Percentiles rank a stretch among this genome's conserved stretches.
These are phyloP conservation scores for Botrytis medusae DNA, from an alignment of 2,329 filamentous ascomycete species.

Conservation along the genomic window DNA sequence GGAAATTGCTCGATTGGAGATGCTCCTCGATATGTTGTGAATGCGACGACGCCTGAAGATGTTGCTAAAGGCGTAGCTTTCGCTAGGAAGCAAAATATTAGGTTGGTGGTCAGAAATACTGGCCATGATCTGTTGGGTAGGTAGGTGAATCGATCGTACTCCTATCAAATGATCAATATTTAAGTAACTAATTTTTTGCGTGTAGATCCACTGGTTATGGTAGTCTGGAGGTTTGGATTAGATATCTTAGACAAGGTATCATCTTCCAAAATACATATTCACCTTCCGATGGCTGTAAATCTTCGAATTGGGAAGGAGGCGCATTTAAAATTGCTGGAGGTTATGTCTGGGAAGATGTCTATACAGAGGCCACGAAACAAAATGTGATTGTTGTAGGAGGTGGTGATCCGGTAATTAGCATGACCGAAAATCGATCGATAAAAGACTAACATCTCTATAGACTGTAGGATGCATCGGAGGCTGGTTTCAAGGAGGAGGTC, in stretches of 20 bases:
- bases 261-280: conserved; percentile 31
- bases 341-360: conserved; percentile 41
- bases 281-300: conserved; percentile 31
- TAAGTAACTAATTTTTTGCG: not conserved
- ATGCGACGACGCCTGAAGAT: conserved; percentile 42
- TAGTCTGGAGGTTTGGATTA: conserved; percentile 47
- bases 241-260: conserved; percentile 44
- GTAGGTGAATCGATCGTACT: conserved; percentile 4
- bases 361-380: conserved; percentile 37
- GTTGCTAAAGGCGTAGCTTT: conserved; percentile 46
- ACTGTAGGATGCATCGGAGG: conserved; percentile 42
- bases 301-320: conserved; percentile 39
- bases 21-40: conserved; percentile 43
- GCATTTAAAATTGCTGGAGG: conserved; percentile 42
- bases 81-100: conserved; percentile 46
- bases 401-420: conserved; percentile 32
- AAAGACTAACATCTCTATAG: conserved; percentile 23
- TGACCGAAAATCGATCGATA: conserved; percentile 22
- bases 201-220: conserved; percentile 37
- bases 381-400: conserved; percentile 43
- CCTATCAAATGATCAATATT: conserved; percentile 32
- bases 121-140: conserved; percentile 49
- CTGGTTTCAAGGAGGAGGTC: conserved; percentile 46
- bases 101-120: conserved; percentile 46
- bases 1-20: conserved; percentile 43